phyloP scores from a whole-genome alignment of 306 rosid species.

The Corylus avellana region DNA sequence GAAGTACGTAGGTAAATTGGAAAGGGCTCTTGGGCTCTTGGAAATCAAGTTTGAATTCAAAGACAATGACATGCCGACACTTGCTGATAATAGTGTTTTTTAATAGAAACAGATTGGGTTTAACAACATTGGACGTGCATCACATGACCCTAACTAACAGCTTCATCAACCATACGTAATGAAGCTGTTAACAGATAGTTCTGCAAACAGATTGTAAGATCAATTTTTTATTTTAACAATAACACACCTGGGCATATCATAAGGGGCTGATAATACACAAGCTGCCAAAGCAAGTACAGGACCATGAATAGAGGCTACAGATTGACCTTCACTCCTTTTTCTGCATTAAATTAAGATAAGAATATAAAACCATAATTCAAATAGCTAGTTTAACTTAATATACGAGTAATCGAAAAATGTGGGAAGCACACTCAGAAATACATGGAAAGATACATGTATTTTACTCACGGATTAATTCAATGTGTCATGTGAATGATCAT shows the following conservation, averaged over 20 bases:
- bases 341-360: slow-evolving; percentile 45
- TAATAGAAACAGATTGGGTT: neutral
- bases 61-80: neutral
- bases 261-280: slow-evolving; percentile 87
- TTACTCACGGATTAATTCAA: neutral
- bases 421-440: neutral
- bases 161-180: neutral
- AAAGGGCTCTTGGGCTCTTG: too few species aligned
- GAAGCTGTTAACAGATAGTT: neutral
- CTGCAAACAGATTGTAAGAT: neutral
- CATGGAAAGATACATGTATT: neutral
- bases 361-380: neutral
- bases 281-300: slow-evolving; percentile 95
- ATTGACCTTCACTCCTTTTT: slow-evolving; percentile 59
- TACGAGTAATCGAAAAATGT: neutral
- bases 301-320: slow-evolving; percentile 81
- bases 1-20: too few species aligned
- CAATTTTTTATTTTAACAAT: slow-evolving; percentile 7
- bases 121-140: neutral
- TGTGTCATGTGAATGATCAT: neutral
- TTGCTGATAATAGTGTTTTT: neutral
- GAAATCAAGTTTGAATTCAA: neutral
- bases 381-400: neutral
- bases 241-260: slow-evolving; percentile 92
- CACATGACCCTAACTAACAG: neutral